Conservation (phyloP, 768 basidiomycete genomes). For the Amanita pseudoporphyria region DNA sequence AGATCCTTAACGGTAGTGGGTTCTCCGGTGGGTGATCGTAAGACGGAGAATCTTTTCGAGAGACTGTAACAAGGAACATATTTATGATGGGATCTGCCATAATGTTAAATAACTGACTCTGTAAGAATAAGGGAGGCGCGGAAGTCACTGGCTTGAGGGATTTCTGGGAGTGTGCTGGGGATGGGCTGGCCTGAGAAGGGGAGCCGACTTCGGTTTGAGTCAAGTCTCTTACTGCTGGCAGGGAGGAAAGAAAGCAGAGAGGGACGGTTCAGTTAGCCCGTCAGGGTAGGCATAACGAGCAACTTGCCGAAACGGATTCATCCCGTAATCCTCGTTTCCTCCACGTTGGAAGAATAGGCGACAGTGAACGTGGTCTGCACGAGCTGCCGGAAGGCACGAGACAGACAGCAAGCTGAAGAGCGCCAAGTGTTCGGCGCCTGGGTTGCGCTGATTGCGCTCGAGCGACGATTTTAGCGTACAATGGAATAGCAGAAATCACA, state of each 20-base stretch:
- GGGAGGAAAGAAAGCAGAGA: slow-evolving; percentile 13
- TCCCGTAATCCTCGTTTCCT: slow-evolving; percentile 49
- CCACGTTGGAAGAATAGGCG: slow-evolving; percentile 49
- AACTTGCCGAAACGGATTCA: slow-evolving; percentile 81
- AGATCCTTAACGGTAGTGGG: slow-evolving; percentile 59
- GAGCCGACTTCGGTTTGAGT: slow-evolving; percentile 43
- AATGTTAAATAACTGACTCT: slow-evolving; percentile 44
- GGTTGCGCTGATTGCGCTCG: neutral
- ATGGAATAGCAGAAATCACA: neutral
- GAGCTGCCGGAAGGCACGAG: slow-evolving; percentile 36
- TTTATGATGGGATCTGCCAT: neutral
- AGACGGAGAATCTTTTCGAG: slow-evolving; percentile 72
- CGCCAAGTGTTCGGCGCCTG: no score
- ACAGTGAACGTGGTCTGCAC: slow-evolving; percentile 70
- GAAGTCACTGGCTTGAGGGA: slow-evolving; percentile 69
- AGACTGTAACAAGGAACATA: slow-evolving; percentile 39
- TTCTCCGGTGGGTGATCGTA: slow-evolving; percentile 59
- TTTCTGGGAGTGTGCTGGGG: slow-evolving; percentile 36
- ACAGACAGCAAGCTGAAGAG: no score
- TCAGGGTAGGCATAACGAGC: slow-evolving; percentile 16
- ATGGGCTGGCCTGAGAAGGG: slow-evolving; percentile 14
- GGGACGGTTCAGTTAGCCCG: slow-evolving; percentile 16
- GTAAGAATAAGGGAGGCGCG: slow-evolving; percentile 81
- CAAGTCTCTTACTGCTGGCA: slow-evolving; percentile 64
- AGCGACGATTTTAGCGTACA: neutral